Base-by-base conservation (phyloP, 768 basidiomycete genomes). In the Mycena epipterygia region DNA sequence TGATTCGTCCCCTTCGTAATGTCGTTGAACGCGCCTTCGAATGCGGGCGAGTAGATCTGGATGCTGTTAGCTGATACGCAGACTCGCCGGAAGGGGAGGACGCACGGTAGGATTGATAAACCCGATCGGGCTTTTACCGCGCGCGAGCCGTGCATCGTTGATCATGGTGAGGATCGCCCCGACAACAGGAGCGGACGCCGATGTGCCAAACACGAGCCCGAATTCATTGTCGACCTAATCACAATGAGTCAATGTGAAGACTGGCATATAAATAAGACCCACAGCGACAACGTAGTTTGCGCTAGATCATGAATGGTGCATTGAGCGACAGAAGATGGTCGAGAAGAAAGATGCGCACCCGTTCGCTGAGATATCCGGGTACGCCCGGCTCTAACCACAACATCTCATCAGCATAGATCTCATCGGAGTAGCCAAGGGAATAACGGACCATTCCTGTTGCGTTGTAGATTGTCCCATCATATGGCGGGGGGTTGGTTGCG, bases 111-210 rank as follows among this genome's bases (percentile, higher is more conserved):
- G 86, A 59, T 87, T 87, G 55, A 87, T 84, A 74, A 87, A 87
- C 32, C 87, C 89, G 35, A 89, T 79, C 0, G 88, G 74, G 2
- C 70, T 76, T 75, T 88, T 89, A 8, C 81, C 80, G 0, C 14
- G 0, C 5, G 78, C 75, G 39, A 89, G 75, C 6, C 88, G 86
- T 0, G 84, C 86, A 67, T 89, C 89, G 69, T 89, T 89, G 42
- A 89, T 74, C 80, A 89, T 79, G 7, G 88, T 78, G 48, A 89
- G 76, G 33, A 89, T 84, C 0, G 86, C 76, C 9, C 83, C 88
- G 16, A 88, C 78, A 13, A 87, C 86, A 1, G 89, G 88, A 0
- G 85, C 8, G 2, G 87, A 71, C 0, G 88, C 87, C 3, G 86
- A 88, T 1, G 88, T 89, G 14, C 89, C 88, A 60, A 81, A 86